Conservation (phyloP, 148 eudicot species). For the Chenopodium berlandieri region DNA sequence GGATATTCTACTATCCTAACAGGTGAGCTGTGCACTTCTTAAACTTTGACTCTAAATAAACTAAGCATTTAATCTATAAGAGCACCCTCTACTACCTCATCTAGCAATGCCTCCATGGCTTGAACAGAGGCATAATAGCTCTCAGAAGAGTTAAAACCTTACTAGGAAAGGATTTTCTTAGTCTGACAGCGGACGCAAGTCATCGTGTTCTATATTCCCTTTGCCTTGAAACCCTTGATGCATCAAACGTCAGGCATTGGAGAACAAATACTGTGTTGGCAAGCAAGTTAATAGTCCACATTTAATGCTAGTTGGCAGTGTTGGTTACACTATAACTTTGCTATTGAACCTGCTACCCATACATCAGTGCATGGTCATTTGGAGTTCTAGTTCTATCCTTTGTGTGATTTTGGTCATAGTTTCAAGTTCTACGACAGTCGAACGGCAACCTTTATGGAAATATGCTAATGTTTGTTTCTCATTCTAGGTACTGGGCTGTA, state of each 20-base stretch:
- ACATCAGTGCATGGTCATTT: background rate
- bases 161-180: too few species aligned
- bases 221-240: background rate
- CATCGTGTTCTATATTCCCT: too few species aligned
- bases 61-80: background rate
- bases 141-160: too few species aligned
- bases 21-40: conserved; percentile 39
- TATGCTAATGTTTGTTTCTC: background rate
- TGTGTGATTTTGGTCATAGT: background rate
- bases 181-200: too few species aligned
- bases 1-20: conserved; percentile 85
- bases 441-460: background rate
- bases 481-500: conserved; percentile 85
- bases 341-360: background rate
- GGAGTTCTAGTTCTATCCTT: background rate
- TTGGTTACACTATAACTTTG: background rate
- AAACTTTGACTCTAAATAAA: background rate
- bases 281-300: background rate
- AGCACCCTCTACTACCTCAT: background rate
- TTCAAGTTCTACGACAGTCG: background rate
- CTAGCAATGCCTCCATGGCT: background rate
- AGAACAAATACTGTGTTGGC: background rate
- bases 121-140: background rate
- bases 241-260: background rate
- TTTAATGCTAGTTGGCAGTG: background rate